These are phyloP conservation scores for Ophiosphaerella herpotricha DNA, from an alignment of 2,329 filamentous ascomycete genomes.

Conservation along the genomic window DNA sequence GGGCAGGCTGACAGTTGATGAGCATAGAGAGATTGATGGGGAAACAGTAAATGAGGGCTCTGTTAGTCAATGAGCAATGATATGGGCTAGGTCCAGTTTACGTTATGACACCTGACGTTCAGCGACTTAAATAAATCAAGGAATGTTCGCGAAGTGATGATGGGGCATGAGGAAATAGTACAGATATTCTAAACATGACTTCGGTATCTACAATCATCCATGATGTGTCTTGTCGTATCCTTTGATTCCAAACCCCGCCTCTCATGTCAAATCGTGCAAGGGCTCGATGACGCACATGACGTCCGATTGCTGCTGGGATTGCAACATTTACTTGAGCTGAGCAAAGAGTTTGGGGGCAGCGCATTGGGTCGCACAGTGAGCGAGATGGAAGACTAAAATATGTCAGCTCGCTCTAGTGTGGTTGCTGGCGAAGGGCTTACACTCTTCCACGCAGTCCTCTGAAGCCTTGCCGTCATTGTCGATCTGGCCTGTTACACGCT, in stretches of 20 bases:
- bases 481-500: constrained; percentile 79
- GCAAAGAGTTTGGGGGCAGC: constrained; percentile 96
- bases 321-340: constrained; percentile 75
- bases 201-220: constrained; percentile 43
- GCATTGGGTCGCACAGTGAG: constrained; percentile 91
- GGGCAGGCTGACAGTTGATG: constrained; percentile 41
- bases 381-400: constrained; percentile 88
- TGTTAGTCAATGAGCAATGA: constrained; percentile 23
- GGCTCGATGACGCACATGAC: constrained; percentile 16
- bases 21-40: constrained; percentile 25
- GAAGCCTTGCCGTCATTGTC: constrained; percentile 74
- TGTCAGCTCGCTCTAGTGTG: constrained; percentile 10
- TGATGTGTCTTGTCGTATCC: constrained; percentile 30
- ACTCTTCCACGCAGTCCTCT: constrained; percentile 99
- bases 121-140: too few relatives aligned
- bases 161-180: constrained; percentile 34
- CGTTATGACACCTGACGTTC: not conserved
- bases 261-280: constrained; percentile 17
- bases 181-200: constrained; percentile 46
- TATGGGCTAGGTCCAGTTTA: constrained; percentile 22
- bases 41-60: constrained; percentile 6
- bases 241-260: constrained; percentile 23
- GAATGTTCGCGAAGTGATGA: constrained; percentile 1
- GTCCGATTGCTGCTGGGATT: constrained; percentile 6
- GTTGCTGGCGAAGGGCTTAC: constrained; percentile 63